Conservation (phyloP, 257 asterid genomes). For the Parsonsia alboflavescens region DNA sequence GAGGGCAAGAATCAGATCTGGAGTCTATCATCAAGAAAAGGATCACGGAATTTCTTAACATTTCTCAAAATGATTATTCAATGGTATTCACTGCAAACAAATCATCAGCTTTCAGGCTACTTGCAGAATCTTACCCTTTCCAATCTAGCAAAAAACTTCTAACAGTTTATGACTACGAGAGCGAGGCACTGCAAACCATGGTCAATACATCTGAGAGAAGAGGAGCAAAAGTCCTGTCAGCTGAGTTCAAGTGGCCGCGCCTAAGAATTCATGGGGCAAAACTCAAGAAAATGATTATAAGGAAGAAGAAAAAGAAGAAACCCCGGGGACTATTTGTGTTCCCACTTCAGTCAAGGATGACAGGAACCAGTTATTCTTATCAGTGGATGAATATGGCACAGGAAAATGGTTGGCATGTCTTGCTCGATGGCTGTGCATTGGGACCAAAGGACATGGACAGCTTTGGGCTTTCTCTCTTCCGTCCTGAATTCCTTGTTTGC, state of each 20-base stretch:
- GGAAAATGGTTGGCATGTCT: conserved; percentile 86
- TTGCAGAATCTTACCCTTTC: conserved; percentile 81
- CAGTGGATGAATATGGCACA: conserved; percentile 91
- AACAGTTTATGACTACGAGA: conserved; percentile 71
- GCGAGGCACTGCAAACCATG: conserved; percentile 77
- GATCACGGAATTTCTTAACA: conserved; percentile 66
- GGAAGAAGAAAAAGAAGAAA: conserved; percentile 42
- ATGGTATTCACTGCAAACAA: conserved; percentile 81
- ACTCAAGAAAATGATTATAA: conserved; percentile 46
- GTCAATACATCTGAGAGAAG: conserved; percentile 47
- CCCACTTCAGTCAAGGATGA: conserved; percentile 89
- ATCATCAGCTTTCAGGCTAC: conserved; percentile 78
- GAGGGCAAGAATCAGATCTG: conserved; percentile 55
- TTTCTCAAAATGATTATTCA: conserved; percentile 52
- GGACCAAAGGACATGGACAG: conserved; percentile 90
- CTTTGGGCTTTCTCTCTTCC: conserved; percentile 74
- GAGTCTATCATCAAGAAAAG: conserved; percentile 60
- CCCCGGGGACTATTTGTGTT: conserved; percentile 67
- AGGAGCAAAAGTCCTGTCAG: conserved; percentile 60
- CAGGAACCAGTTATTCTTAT: conserved; percentile 70
- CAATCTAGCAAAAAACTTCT: conserved; percentile 51
- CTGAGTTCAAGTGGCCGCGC: conserved; percentile 93
- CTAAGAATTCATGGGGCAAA: conserved; percentile 49
- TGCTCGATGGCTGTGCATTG: conserved; percentile 82
- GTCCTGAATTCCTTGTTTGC: conserved; percentile 76